phyloP scores from a whole-genome alignment of 495 filamentous ascomycete genomes.

The Chaetomium cochliodes region DNA sequence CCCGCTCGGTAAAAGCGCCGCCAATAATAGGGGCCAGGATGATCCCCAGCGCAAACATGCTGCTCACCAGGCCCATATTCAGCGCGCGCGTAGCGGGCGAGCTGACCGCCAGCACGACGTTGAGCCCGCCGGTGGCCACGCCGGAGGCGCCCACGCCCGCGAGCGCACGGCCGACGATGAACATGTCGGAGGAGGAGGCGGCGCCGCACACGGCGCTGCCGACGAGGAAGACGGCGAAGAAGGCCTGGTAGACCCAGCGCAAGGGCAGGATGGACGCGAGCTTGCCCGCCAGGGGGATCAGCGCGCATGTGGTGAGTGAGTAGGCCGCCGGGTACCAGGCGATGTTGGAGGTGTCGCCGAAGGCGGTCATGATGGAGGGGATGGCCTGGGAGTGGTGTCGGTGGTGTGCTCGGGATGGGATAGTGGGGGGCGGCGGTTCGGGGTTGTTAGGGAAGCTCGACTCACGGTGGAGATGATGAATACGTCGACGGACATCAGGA shows the following conservation, averaged over 20 bases:
- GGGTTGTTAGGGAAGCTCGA: neutral
- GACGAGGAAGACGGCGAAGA: slow-evolving; percentile 25
- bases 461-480: slow-evolving; percentile 26
- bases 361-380: slow-evolving; percentile 25
- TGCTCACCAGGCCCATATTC: no score
- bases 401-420: no score
- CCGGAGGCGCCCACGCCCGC: slow-evolving; percentile 42
- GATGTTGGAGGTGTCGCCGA: slow-evolving; percentile 20
- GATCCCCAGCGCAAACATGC: slow-evolving; percentile 31
- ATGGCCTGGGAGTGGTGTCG: no score
- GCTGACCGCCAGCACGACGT: no score
- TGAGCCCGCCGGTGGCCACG: slow-evolving; percentile 1
- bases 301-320: slow-evolving; percentile 22
- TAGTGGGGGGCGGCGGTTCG: no score
- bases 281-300: slow-evolving; percentile 25
- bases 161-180: slow-evolving; percentile 49
- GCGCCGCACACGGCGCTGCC: slow-evolving; percentile 43
- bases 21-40: slow-evolving; percentile 43
- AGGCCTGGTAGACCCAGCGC: slow-evolving; percentile 23
- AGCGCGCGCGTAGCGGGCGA: no score
- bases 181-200: slow-evolving; percentile 38
- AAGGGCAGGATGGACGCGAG: slow-evolving; percentile 21
- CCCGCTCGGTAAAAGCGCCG: slow-evolving; percentile 33
- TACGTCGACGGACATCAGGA: slow-evolving; percentile 30
- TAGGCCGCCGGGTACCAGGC: slow-evolving; percentile 29